Base-by-base conservation (phyloP, 202 grass and related monocot species). In the Eragrostis tef region DNA sequence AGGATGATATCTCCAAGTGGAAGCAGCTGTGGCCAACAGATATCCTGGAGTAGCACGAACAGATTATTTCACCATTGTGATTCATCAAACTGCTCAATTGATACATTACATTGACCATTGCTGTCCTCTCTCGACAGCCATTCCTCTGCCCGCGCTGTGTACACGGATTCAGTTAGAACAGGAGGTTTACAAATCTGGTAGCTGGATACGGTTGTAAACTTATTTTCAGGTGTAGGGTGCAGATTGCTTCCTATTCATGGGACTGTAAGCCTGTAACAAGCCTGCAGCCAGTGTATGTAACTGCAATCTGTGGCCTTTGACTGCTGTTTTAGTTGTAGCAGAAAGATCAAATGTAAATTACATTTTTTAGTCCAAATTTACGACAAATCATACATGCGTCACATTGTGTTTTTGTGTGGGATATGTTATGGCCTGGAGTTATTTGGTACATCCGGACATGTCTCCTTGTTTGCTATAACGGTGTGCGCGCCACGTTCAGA, bases 1-100 rank as follows among this genome's bases (percentile, higher is more conserved):
- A 95, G 82, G 83, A 93, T 68, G 92, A 93, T 70, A 93, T 93
- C 43, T 85, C 89, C 5, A 95, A 91, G 78, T 99, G 96, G 96
- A 87, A 74, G 65, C 88, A 90, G 74, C 87, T 93, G 26, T 95
- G 92, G 92, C 96, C 96, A 63, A 78, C 84, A 73, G 96, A 99
- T 80, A 84, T 91, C 48, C 77, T 99, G 83, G 96, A 95, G 74
- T 99, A 83, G 68, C 50, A 8, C 9, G 36, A 45, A 11, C 16
- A 7, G 12, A 43, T 70, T 58, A 61, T 64, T 64, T 48, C 6
- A 14, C 29, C 27, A 7, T 50, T 34, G 19, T 2, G 43, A 79
- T 22, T 22, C 66, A 83, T 52, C 77, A 72, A 27, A 85, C 70
- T 86, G 53, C 74, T 54, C 67, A 82, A 74, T 20, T 82, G 79